These are phyloP conservation scores for Beauveria asiatica DNA, from an alignment of 2,329 filamentous ascomycete genomes.

Conservation along the genomic window DNA sequence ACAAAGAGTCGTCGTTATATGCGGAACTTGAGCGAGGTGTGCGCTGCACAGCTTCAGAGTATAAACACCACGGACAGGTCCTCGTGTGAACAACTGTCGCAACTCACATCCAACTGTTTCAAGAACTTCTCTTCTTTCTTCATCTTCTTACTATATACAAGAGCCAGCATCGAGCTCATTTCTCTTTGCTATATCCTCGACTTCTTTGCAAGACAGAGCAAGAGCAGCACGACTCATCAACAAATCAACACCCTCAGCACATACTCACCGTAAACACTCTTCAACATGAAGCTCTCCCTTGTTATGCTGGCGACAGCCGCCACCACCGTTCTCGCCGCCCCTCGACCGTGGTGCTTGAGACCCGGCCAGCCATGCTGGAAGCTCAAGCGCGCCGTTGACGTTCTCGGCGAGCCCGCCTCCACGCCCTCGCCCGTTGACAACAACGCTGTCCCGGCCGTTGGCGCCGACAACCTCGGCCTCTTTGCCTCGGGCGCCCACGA, in stretches of 20 bases:
- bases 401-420: constrained; percentile 19
- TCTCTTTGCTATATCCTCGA: background rate
- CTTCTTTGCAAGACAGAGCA: background rate
- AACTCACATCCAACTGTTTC: background rate
- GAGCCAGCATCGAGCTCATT: no score
- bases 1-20: background rate
- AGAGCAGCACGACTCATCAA: background rate
- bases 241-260: background rate
- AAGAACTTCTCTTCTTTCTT: background rate
- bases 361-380: background rate
- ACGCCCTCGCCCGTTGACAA: background rate
- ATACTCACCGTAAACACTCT: background rate
- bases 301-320: background rate
- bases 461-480: constrained; percentile 28
- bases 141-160: background rate
- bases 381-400: constrained; percentile 31
- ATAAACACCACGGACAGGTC: background rate
- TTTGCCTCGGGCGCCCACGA: constrained; percentile 29
- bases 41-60: background rate
- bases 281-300: background rate
- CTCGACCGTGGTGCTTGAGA: background rate
- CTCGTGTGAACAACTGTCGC: background rate
- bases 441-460: constrained; percentile 22
- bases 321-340: background rate
- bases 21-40: background rate